Base-by-base conservation (phyloP, 768 basidiomycete genomes). In the Termitomyces sp. region DNA sequence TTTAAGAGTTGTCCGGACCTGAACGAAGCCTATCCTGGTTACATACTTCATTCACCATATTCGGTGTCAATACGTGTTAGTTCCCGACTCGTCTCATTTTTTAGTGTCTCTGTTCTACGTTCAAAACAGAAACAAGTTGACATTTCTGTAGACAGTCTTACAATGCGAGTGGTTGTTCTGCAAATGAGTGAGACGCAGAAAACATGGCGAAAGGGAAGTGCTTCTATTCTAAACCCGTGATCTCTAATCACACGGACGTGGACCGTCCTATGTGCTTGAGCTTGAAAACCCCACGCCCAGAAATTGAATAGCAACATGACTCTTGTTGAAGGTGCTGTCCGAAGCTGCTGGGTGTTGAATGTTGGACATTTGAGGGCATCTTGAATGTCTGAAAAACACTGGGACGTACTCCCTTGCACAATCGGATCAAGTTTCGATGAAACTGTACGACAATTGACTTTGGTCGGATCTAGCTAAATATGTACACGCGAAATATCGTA, bases 1-100 rank as follows among this genome's bases (percentile, higher is more conserved):
- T 51, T 56, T 55, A 56, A 50, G 41, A 44, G 54, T 41, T 42
- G 45, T 30, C 28, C 28, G 39, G 61, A 59, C 61, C 61, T 62
- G 58, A 52, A 8, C 34, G 58, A 57, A 62, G 35, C 57, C 52
- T 27, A 9, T 47, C 51, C 50, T 43, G 57, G 57, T 48, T 48
- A n/a, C n/a, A n/a, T n/a, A 32, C 53, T 46, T 44, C 41, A 47
- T 54, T 54, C 55, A 57, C 45, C 32, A 44, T 35, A 42, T 34
- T 55, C 17, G 48, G 34, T 25, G 27, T 39, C 45, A 45, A 9
- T 30, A 11, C 35, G 14, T 17, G 16, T 37, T 37, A 37, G 35
- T 37, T 34, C 40, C 40, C 11, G 25, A 32, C 16, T 41, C 53
- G 54, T 47, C 23, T 45, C 54, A 54, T 55, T 35, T 37, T 41